Evolutionary conservation across 2,329 filamentous ascomycete genomes (phyloP).

Genomic region (Alternaria panax): DNA sequence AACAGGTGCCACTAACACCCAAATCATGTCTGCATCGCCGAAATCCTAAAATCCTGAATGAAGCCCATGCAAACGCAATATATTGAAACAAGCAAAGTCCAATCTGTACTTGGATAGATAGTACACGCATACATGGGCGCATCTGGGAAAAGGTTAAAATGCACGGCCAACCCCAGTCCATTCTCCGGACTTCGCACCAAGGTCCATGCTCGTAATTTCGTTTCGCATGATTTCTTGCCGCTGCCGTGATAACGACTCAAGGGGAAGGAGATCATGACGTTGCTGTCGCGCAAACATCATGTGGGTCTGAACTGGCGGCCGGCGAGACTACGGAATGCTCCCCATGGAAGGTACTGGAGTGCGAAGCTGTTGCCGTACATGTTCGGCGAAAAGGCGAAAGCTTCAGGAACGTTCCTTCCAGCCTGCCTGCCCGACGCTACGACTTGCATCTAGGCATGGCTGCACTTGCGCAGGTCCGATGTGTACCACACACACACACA

Average conservation of each 20-base stretch:
- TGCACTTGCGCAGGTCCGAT: conserved; percentile 3
- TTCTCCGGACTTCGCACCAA: conserved; percentile 8
- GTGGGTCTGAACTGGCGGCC: not conserved
- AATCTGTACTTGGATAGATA: conserved; percentile 4
- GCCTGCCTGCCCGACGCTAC: not conserved
- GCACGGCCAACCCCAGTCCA: conserved; percentile 10
- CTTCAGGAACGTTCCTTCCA: not conserved
- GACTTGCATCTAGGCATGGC: not conserved
- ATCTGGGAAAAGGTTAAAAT: conserved; percentile 9
- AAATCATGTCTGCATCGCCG: not conserved
- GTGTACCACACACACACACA: too few relatives aligned
- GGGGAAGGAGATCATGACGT: conserved; percentile 13
- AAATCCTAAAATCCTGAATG: not conserved
- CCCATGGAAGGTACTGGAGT: not conserved
- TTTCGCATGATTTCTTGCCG: conserved; percentile 10
- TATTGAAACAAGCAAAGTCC: conserved; percentile 11
- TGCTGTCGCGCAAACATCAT: not conserved
- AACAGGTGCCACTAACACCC: conserved; percentile 3
- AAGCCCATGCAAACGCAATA: conserved; percentile 6
- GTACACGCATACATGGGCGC: not conserved
- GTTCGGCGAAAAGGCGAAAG: not conserved
- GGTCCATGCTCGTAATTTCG: conserved; percentile 12
- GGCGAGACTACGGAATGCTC: not conserved
- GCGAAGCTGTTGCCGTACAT: not conserved
- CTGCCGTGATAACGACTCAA: conserved; percentile 8